A percentile compares a stretch with the other conserved stretches of the same genome.
phyloP scores from a whole-genome alignment of 805 yeast species.

The Saccharomycopsis sp. region DNA sequence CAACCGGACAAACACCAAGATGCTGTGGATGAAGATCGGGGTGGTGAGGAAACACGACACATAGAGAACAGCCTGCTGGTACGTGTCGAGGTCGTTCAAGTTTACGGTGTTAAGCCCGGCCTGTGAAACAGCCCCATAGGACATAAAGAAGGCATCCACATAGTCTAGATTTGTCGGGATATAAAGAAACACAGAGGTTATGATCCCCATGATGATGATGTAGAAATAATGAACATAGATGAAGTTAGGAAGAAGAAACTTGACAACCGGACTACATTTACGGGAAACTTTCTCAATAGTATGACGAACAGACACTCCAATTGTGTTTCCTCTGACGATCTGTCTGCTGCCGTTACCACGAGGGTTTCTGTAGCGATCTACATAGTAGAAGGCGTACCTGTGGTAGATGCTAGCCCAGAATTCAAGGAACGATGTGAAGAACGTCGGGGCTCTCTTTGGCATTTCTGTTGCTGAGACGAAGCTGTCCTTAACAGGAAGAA shows the following conservation, averaged over 20 bases:
- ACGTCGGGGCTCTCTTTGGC: neutral
- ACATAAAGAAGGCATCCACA: constrained; percentile 73
- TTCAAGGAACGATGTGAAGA: neutral
- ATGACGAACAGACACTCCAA: neutral
- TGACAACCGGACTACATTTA: constrained; percentile 1
- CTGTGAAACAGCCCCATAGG: constrained; percentile 77
- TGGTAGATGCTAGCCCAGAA: neutral
- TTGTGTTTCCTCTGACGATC: neutral
- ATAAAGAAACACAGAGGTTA: constrained; percentile 71
- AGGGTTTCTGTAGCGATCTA: neutral
- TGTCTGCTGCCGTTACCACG: neutral
- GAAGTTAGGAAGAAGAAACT: constrained; percentile 33
- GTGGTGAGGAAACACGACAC: constrained; percentile 61
- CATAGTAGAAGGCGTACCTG: neutral
- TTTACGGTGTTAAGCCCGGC: constrained; percentile 86
- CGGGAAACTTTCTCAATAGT: neutral
- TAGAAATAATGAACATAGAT: constrained; percentile 68
- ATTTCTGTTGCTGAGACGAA: neutral
- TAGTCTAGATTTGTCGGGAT: constrained; percentile 63
- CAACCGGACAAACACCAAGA: constrained; percentile 66
- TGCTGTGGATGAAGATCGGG: constrained; percentile 83
- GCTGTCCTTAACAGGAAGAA: neutral
- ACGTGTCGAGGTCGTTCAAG: constrained; percentile 53
- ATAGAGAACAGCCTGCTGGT: constrained; percentile 76
- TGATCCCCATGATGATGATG: constrained; percentile 48